These are phyloP conservation scores for Mycena rebaudengoi DNA, from an alignment of 768 basidiomycete genomes.

Conservation along the genomic window DNA sequence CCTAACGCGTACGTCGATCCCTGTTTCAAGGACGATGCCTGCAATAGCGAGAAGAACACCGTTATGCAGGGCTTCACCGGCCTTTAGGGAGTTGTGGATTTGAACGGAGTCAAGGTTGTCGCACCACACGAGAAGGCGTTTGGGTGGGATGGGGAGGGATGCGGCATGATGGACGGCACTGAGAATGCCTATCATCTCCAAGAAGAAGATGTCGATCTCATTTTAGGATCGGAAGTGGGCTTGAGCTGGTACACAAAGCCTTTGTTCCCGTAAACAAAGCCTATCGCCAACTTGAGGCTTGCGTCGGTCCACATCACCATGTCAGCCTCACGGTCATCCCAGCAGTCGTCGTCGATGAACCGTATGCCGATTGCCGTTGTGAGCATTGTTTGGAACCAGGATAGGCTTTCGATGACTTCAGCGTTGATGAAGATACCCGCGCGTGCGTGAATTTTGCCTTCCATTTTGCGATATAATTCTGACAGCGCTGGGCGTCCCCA, in stretches of 20 bases:
- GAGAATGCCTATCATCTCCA: conserved; percentile 29
- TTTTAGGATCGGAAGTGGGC: not conserved
- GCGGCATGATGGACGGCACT: conserved; percentile 28
- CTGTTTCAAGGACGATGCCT: conserved; percentile 14
- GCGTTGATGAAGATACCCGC: not conserved
- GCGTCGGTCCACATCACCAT: conserved; percentile 9
- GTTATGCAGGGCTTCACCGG: conserved; percentile 16
- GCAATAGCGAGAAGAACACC: conserved; percentile 23
- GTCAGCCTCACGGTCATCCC: conserved; percentile 1
- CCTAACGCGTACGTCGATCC: conserved; percentile 23
- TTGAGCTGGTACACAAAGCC: not conserved
- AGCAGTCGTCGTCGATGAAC: not conserved
- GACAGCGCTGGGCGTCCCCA: conserved; percentile 25
- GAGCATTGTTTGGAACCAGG: not conserved
- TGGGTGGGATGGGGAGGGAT: conserved; percentile 19
- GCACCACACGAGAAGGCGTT: conserved; percentile 21
- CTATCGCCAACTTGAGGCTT: not conserved
- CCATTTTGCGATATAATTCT: conserved; percentile 27
- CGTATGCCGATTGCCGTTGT: not conserved
- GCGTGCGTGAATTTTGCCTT: not conserved
- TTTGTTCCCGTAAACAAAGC: not conserved
- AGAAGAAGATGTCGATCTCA: conserved; percentile 8
- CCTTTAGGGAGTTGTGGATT: conserved; percentile 21
- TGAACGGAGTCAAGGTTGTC: conserved; percentile 31
- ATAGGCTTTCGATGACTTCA: not conserved